phyloP scores from a whole-genome alignment of 257 asterid genomes.

The Solanum clarkiae region DNA sequence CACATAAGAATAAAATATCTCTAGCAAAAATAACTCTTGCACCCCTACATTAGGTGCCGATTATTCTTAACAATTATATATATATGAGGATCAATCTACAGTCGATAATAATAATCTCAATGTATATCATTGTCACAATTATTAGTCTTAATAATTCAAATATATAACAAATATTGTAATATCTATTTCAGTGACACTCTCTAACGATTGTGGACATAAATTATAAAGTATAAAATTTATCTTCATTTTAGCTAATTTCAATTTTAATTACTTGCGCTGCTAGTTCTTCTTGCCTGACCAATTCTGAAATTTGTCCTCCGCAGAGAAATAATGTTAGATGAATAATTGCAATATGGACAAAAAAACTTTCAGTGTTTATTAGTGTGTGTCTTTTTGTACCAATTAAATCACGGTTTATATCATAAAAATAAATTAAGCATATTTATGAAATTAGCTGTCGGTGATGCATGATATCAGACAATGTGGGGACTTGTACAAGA shows the following conservation, averaged over 20 bases:
- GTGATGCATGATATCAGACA: not conserved
- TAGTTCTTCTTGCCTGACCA: not conserved
- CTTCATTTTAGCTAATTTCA: not conserved
- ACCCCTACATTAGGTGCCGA: not conserved
- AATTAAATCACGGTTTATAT: not conserved
- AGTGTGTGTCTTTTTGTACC: not conserved
- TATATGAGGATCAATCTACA: not conserved
- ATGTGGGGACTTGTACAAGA: not conserved
- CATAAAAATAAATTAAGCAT: not conserved
- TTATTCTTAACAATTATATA: not conserved
- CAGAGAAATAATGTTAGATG: not conserved
- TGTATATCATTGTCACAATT: not conserved
- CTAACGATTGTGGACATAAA: not conserved
- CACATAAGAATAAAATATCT: not conserved
- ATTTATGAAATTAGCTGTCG: not conserved
- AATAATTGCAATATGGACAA: not conserved
- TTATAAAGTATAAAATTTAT: too few relatives aligned
- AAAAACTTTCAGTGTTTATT: too few relatives aligned
- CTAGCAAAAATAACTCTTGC: not conserved
- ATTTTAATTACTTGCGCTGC: not conserved
- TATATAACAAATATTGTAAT: not conserved
- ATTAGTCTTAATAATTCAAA: not conserved
- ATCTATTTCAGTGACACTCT: not conserved
- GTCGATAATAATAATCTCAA: not conserved
- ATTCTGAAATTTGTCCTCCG: not conserved